Percentiles rank a stretch among this genome's conserved stretches.
These are phyloP conservation scores for Hanseniaspora mollemarum DNA, from an alignment of 805 yeast genomes.

Conservation along the genomic window DNA sequence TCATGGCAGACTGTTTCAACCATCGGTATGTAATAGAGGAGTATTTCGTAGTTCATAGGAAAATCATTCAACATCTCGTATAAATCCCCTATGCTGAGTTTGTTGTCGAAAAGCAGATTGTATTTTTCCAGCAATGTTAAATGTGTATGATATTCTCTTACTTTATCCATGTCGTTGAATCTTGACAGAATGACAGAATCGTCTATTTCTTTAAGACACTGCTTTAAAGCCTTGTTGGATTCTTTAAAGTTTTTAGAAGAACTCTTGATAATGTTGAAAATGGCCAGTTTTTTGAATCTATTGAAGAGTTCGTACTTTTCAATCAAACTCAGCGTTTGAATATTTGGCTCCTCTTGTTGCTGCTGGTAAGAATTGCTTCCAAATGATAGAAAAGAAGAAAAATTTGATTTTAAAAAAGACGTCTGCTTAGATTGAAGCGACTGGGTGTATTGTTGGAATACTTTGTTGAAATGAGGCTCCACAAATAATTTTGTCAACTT, in stretches of 20 bases:
- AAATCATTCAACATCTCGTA: conserved; percentile 5
- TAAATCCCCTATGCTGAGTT: not conserved
- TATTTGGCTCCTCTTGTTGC: not conserved
- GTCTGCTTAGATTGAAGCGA: conserved; percentile 9
- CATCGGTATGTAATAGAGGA: not conserved
- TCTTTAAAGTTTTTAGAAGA: not conserved
- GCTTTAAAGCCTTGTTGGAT: conserved; percentile 3
- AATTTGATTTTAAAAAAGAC: not conserved
- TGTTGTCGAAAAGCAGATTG: conserved; percentile 11
- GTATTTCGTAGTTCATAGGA: not conserved
- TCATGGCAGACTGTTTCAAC: conserved; percentile 12
- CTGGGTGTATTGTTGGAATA: conserved; percentile 1
- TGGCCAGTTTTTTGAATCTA: conserved; percentile 6
- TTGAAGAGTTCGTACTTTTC: conserved; percentile 10
- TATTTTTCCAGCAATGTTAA: conserved; percentile 1
- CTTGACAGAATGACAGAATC: conserved; percentile 11
- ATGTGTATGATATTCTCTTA: conserved; percentile 5
- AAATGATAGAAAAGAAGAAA: conserved; percentile 4
- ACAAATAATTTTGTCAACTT: not conserved
- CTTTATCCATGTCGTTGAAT: not conserved
- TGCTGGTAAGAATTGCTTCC: not conserved
- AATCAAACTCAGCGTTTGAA: not conserved
- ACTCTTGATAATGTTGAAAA: not conserved
- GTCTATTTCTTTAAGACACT: conserved; percentile 9
- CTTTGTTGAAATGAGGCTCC: not conserved